Evolutionary conservation across 768 basidiomycete genomes (phyloP).

Genomic region (Termitomyces sp.): DNA sequence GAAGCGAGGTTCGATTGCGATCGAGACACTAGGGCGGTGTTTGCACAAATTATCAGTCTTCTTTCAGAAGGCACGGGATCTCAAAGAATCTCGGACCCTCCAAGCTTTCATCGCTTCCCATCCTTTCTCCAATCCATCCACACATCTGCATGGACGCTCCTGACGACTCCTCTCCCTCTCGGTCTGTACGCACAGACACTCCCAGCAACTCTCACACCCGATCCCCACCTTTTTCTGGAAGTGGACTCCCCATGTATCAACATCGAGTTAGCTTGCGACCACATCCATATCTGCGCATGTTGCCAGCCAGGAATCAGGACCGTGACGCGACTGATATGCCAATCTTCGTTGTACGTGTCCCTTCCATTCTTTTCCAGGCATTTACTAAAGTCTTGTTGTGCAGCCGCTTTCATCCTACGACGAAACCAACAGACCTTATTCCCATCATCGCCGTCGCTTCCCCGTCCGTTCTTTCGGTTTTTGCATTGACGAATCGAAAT

Average conservation of each 20-base stretch:
- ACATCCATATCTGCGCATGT: neutral
- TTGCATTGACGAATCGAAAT: neutral
- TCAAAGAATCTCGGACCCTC: neutral
- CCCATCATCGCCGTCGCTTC: neutral
- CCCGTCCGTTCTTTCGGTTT: neutral
- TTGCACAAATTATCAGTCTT: neutral
- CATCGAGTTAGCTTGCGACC: neutral
- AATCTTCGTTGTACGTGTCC: neutral
- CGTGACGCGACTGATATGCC: neutral
- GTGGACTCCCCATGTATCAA: neutral
- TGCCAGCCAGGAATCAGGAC: neutral
- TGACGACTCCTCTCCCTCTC: neutral
- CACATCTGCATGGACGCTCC: neutral
- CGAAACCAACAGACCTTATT: neutral
- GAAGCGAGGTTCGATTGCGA: neutral
- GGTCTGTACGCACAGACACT: neutral
- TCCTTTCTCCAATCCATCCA: neutral
- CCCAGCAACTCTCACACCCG: neutral
- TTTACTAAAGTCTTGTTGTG: neutral
- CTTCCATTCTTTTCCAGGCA: neutral
- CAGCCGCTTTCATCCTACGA: neutral
- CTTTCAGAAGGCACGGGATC: neutral
- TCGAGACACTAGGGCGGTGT: neutral
- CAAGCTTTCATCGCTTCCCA: neutral
- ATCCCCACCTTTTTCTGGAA: no score